Conservation (phyloP, 805 yeast genomes). For the Ogataea polymorpha region DNA sequence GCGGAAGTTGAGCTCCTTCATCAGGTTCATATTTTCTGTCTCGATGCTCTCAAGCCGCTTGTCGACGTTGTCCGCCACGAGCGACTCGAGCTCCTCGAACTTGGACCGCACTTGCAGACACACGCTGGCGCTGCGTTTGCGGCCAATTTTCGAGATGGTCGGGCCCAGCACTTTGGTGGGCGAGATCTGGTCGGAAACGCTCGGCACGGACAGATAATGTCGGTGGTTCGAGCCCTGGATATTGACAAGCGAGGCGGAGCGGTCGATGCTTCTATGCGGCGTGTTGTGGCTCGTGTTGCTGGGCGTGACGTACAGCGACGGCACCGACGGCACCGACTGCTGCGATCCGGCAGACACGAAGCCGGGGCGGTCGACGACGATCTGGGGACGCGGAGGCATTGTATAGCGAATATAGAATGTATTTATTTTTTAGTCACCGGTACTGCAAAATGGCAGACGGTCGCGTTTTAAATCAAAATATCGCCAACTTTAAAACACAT, state of each 20-base stretch:
- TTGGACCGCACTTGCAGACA: conserved; percentile 28
- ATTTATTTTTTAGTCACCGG: not conserved
- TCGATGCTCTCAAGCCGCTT: conserved; percentile 25
- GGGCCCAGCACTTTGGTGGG: conserved; percentile 11
- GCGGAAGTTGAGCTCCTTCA: conserved; percentile 24
- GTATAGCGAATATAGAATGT: not conserved
- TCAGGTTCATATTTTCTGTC: conserved; percentile 28
- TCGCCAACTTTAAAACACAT: conserved; percentile 7
- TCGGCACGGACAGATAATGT: conserved; percentile 12
- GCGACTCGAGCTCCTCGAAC: conserved; percentile 29
- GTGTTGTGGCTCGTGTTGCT: not conserved
- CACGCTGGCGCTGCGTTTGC: conserved; percentile 6
- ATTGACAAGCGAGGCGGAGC: conserved; percentile 13
- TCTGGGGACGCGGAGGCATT: conserved; percentile 3
- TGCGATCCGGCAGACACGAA: conserved; percentile 7
- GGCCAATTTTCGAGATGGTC: conserved; percentile 5
- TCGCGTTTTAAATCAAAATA: conserved; percentile 13
- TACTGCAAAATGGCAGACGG: conserved; percentile 3
- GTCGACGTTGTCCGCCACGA: conserved; percentile 23
- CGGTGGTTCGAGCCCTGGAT: conserved; percentile 7
- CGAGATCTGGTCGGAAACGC: conserved; percentile 5
- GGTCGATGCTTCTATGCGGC: not conserved
- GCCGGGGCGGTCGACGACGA: conserved; percentile 9
- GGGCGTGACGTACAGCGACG: conserved; percentile 10
- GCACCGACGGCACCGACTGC: conserved; percentile 14